These are phyloP conservation scores for Saitozyma podzolica DNA, from an alignment of 768 basidiomycete genomes.

Conservation along the genomic window DNA sequence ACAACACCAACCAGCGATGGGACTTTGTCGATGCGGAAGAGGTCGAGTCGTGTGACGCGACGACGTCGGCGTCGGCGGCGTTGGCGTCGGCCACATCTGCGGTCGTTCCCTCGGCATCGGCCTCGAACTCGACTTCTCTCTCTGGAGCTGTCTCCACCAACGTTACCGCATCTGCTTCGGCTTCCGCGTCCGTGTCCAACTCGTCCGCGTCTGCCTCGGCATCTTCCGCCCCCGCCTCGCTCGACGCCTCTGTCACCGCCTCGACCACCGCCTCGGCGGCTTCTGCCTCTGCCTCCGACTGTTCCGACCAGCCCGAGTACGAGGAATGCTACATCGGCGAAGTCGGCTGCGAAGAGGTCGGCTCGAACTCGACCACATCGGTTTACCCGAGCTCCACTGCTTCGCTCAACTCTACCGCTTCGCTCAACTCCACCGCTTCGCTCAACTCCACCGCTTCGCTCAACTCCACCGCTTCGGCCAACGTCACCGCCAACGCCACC, in stretches of 20 bases:
- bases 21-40: slow-evolving; percentile 39
- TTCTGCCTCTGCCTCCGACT: not conserved
- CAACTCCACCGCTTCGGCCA: slow-evolving; percentile 9
- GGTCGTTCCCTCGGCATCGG: not conserved
- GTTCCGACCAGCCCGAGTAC: no score
- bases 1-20: slow-evolving; percentile 43
- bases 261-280: no score
- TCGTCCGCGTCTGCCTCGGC: slow-evolving; percentile 8
- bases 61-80: not conserved
- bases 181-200: slow-evolving; percentile 10
- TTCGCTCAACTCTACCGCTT: no score
- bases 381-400: no score
- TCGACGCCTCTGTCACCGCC: slow-evolving; percentile 2
- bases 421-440: slow-evolving; percentile 6
- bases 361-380: no score
- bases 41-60: slow-evolving; percentile 20
- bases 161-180: slow-evolving; percentile 2
- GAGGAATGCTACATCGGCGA: no score
- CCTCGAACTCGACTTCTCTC: not conserved
- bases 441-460: slow-evolving; percentile 1
- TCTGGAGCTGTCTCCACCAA: not conserved
- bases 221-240: slow-evolving; percentile 6
- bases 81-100: slow-evolving; percentile 1
- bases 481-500: slow-evolving; percentile 6
- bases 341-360: no score